Evolutionary conservation across 768 basidiomycete species (phyloP).

Genomic region (Coprinopsis marcescibilis): DNA sequence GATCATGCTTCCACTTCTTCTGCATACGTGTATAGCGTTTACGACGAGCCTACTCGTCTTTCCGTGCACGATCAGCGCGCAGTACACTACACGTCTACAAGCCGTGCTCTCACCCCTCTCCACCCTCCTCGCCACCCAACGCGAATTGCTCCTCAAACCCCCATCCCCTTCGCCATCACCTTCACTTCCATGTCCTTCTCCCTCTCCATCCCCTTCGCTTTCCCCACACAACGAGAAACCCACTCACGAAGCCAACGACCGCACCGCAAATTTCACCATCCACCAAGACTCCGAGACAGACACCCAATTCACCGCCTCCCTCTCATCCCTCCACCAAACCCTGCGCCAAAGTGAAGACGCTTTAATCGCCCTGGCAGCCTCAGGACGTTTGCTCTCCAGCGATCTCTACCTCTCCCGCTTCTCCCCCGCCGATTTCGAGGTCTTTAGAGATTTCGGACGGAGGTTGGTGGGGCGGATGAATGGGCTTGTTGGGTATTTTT

Average conservation of each 20-base stretch:
- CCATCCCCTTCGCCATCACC: slow-evolving; percentile 42
- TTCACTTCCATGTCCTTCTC: slow-evolving; percentile 62
- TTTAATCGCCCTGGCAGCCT: slow-evolving; percentile 46
- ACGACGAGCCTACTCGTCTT: too few species aligned
- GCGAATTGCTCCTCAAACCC: slow-evolving; percentile 50
- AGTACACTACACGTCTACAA: too few species aligned
- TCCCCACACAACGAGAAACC: slow-evolving; percentile 47
- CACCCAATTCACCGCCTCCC: slow-evolving; percentile 30
- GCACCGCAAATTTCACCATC: slow-evolving; percentile 40
- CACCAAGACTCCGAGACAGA: slow-evolving; percentile 40
- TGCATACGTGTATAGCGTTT: too few species aligned
- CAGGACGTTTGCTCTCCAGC: slow-evolving; percentile 45
- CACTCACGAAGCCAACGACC: slow-evolving; percentile 38
- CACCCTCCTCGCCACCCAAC: too few species aligned
- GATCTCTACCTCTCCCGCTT: slow-evolving; percentile 61
- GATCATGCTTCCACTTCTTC: slow-evolving; percentile 47
- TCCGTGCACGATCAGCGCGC: too few species aligned
- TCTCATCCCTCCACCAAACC: slow-evolving; percentile 24
- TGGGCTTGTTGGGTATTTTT: slow-evolving; percentile 59
- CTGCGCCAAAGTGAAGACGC: slow-evolving; percentile 40
- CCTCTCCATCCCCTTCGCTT: slow-evolving; percentile 52
- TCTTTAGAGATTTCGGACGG: slow-evolving; percentile 44
- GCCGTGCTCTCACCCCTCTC: too few species aligned
- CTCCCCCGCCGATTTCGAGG: slow-evolving; percentile 47
- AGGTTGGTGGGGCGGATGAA: slow-evolving; percentile 52